Percentiles rank a stretch among this genome's conserved stretches.
phyloP scores from a whole-genome alignment of 23 red algal genomes.

The Gracilariopsis chorda region DNA sequence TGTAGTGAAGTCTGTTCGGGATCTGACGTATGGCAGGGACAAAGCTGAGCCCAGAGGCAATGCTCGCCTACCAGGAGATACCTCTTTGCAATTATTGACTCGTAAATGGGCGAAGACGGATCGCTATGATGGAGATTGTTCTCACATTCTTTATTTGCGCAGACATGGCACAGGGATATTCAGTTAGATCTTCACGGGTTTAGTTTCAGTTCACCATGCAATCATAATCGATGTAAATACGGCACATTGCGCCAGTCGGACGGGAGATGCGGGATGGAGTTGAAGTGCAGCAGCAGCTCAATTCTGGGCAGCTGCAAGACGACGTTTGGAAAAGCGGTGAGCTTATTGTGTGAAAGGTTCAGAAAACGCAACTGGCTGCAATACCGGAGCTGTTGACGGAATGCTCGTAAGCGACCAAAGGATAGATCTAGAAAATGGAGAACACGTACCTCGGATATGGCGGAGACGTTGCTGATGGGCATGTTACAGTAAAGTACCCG shows the following conservation, averaged over 20 bases:
- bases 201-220: too few relatives aligned
- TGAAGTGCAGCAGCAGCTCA: conserved; percentile 21
- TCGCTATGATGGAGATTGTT: too few relatives aligned
- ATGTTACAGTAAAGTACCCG: neutral
- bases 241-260: conserved; percentile 21
- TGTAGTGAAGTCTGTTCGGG: too few relatives aligned
- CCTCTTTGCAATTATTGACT: too few relatives aligned
- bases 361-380: conserved; percentile 25
- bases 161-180: too few relatives aligned
- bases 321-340: neutral
- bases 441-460: neutral
- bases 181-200: too few relatives aligned
- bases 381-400: neutral
- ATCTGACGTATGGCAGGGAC: too few relatives aligned
- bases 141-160: too few relatives aligned
- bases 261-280: conserved; percentile 13
- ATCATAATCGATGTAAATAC: conserved; percentile 34
- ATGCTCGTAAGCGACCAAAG: neutral
- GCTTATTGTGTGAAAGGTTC: conserved; percentile 27
- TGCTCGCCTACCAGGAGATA: too few relatives aligned
- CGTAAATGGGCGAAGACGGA: too few relatives aligned
- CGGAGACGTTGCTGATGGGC: neutral
- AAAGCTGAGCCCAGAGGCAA: too few relatives aligned
- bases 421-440: conserved; percentile 13
- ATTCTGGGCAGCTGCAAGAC: conserved; percentile 16